Evolutionary conservation across 1,284 basidiomycete genomes (phyloP), one percentile per base, ranked within the genome.

Genomic region (Cryptococcus deneoformans): DNA sequence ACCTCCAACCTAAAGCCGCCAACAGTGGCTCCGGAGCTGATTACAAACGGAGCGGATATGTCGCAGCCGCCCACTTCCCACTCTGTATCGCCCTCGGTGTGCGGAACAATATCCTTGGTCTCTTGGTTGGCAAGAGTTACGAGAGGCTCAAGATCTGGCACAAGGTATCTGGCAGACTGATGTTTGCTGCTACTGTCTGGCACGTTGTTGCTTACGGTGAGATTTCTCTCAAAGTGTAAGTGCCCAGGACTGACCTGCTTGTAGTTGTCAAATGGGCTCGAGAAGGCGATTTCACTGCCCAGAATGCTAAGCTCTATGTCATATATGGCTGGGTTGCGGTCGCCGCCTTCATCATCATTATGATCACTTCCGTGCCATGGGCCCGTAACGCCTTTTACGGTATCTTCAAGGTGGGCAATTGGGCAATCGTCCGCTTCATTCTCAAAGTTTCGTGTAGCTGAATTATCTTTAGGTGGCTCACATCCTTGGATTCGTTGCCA

Each of bases 101-200:
- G 5, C 62, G 72, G 42, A 72, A 70, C n/a, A 78, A 76, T 56
- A 52, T 77, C 38, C 54, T 75, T 20, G 72, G 73, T n/a, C 61
- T 74, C 6, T 56, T 68, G 8, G 82, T 87, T 0, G 87, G 86
- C 2, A 80, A 85, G 56, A 86, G 87, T 4, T 89, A 90, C 63
- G 87, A 90, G 67, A 86, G 85, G 64, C 81, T 91, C 38, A 90
- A 90, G 70, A 85, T 85, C 64, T 71, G 91, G 3, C 89, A 92
- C 70, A 86, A 88, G 42, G 87, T 90, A 83, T 80, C 85, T 0
- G 87, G 88, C 0, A 82, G 89, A 3, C 72, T 82, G 20, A 79
- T 89, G 66, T 86, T 90, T 70, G 72, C 91, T 34, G 77, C 80
- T 4, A 84, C 82, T 0, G 74, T 81, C 1, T 29, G 29, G 29